These are phyloP conservation scores for Calonectria leucothoes DNA, from an alignment of 2,329 filamentous ascomycete genomes.

Conservation along the genomic window DNA sequence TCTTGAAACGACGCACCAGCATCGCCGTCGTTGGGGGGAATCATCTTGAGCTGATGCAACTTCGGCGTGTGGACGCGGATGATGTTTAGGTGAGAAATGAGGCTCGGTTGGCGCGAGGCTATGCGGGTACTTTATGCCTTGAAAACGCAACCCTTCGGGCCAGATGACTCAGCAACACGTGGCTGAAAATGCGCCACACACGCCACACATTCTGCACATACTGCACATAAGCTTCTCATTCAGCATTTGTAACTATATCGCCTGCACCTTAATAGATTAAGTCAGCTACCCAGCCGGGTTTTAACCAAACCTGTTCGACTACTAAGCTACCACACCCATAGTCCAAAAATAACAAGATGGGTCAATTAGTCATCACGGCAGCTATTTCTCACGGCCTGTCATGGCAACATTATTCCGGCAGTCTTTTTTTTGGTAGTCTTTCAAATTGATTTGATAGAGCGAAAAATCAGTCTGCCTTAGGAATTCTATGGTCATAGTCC, in stretches of 20 bases:
- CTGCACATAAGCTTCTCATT: neutral
- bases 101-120: constrained; percentile 29
- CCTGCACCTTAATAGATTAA: neutral
- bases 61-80: constrained; percentile 39
- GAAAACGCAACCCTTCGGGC: constrained; percentile 7
- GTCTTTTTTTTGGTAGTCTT: neutral
- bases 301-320: neutral
- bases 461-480: neutral
- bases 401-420: neutral
- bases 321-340: neutral
- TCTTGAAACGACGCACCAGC: constrained; percentile 70
- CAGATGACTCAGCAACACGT: constrained; percentile 29
- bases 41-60: constrained; percentile 58
- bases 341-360: neutral
- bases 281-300: neutral
- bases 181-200: constrained; percentile 19
- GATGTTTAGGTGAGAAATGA: constrained; percentile 40
- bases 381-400: neutral
- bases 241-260: neutral
- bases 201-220: neutral
- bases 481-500: neutral
- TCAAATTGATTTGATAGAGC: neutral
- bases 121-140: constrained; percentile 26
- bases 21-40: constrained; percentile 52
- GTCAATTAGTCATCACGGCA: neutral